phyloP scores from a whole-genome alignment of 2,329 filamentous ascomycete species.

The Cytospora piceicola region DNA sequence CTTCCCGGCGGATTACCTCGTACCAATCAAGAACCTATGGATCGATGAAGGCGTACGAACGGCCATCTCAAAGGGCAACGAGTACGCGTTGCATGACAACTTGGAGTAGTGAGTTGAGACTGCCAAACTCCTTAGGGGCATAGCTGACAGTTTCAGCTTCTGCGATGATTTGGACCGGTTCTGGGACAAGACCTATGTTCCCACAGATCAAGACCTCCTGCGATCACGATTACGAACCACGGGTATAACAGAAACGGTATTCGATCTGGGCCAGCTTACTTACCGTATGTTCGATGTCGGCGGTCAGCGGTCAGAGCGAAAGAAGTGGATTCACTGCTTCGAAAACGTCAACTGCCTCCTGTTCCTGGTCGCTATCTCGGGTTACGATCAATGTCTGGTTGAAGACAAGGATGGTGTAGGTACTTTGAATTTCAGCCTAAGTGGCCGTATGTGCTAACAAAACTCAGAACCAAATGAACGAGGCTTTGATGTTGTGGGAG shows the following conservation, averaged over 20 bases:
- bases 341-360: slow-evolving; percentile 91
- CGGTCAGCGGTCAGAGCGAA: slow-evolving; percentile 88
- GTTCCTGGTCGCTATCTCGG: slow-evolving; percentile 93
- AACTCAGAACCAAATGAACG: slow-evolving; percentile 84
- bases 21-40: slow-evolving; percentile 86
- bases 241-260: slow-evolving; percentile 93
- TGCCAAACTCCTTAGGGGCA: background rate
- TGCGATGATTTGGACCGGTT: slow-evolving; percentile 77
- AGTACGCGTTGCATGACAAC: slow-evolving; percentile 96
- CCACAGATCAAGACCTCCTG: slow-evolving; percentile 91
- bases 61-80: slow-evolving; percentile 92
- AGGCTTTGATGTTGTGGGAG: slow-evolving; percentile 85
- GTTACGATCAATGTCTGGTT: slow-evolving; percentile 94
- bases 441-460: slow-evolving; percentile 33
- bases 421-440: slow-evolving; percentile 3
- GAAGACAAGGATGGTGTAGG: slow-evolving; percentile 95
- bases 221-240: slow-evolving; percentile 89
- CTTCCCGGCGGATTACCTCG: slow-evolving; percentile 76
- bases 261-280: slow-evolving; percentile 87
- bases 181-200: slow-evolving; percentile 78
- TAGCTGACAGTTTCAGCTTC: slow-evolving; percentile 62
- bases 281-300: slow-evolving; percentile 98
- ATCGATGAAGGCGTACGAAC: slow-evolving; percentile 78
- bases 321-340: slow-evolving; percentile 98
- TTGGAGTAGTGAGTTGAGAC: slow-evolving; percentile 75